Evolutionary conservation across 2,329 filamentous ascomycete genomes (phyloP), one percentile per base, ranked within the genome.

Genomic region (Coniochaeta sp.): DNA sequence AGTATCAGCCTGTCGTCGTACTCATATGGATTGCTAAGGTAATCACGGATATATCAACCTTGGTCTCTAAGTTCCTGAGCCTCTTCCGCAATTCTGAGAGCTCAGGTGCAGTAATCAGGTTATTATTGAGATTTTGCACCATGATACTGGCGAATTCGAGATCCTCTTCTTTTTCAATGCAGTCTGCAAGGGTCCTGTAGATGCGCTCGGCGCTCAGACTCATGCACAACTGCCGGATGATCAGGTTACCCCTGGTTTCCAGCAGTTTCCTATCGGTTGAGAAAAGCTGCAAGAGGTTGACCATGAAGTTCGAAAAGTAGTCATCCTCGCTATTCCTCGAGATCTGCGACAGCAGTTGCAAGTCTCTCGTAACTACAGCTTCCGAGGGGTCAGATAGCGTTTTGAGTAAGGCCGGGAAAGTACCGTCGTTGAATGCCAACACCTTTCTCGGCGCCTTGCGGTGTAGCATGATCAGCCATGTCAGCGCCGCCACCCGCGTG

Each of bases 121-220:
- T 99, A 74, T 99, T 99, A 77, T 99, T 99, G 58, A 99, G 81
- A 69, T 98, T 98, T 73, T 99, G 95, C 33, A 99, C 92, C 95
- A 99, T 99, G 68, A 99, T 98, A 71, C 93, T 97, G 17, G 95
- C 93, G 74, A 99, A 99, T 72, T 99, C 96, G 47, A 99, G 86
- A 71, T 99, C 95, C 75, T 98, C 95, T 73, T 99, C 95, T 70
- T 93, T 96, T 73, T 98, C 95, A 11, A 99, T 89, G 67, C 95
- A 97, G 68, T 99, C 95, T 28, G 95, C 96, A 64, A 99, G 81
- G 2, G 92, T 98, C 34, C 95, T 87, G 70, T 98, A 99, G 61
- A 99, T 99, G 54, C 93, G 86, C 72, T 99, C 95, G 0, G 95
- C 90, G 65, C 93, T 97, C 31, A 99, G 80, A 62, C 90, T 96